Percentiles rank a stretch among this genome's conserved stretches.
Conservation (phyloP, 768 basidiomycete genomes). For the Suillus occidentalis region DNA sequence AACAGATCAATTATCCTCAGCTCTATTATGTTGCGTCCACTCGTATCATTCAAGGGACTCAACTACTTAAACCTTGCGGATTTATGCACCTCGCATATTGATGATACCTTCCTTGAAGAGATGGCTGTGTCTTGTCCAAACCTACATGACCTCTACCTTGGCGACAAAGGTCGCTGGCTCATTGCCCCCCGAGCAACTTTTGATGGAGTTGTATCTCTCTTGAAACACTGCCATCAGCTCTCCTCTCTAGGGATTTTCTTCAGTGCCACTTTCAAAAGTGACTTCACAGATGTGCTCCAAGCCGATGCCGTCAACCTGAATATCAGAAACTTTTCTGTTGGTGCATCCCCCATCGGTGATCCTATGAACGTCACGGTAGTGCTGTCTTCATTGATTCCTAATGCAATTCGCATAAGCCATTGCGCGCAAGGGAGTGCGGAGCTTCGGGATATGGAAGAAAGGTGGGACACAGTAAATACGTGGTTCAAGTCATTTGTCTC, state of each 20-base stretch:
- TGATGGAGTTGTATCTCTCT: not conserved
- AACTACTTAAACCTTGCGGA: not conserved
- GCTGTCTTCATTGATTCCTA: not conserved
- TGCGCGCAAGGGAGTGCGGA: not conserved
- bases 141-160: not conserved
- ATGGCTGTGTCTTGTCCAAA: not conserved
- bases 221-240: not conserved
- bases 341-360: not conserved
- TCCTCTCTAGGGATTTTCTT: conserved; percentile 2
- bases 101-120: not conserved
- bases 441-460: not conserved
- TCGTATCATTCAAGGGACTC: not conserved
- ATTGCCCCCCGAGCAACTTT: not conserved
- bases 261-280: not conserved
- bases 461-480: not conserved
- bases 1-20: not conserved
- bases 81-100: not conserved
- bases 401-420: not conserved
- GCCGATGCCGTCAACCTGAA: not conserved
- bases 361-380: not conserved
- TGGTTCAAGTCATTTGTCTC: not conserved
- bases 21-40: not conserved
- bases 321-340: not conserved
- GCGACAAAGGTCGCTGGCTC: not conserved
- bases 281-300: not conserved